phyloP scores from a whole-genome alignment of 805 yeast species.

The Candida maris region DNA sequence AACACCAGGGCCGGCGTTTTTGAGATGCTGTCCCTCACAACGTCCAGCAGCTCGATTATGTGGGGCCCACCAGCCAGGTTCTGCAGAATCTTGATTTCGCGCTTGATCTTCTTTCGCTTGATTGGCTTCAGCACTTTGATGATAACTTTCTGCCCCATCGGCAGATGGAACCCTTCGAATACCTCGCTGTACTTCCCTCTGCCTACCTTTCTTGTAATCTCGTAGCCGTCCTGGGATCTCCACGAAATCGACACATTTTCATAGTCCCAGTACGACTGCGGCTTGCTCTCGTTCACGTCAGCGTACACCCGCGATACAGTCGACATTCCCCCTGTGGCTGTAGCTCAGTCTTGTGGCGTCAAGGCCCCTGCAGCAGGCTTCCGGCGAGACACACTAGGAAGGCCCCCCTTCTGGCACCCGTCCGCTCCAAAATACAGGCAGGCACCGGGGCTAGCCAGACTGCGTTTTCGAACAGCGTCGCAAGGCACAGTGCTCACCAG shows the following conservation, averaged over 20 bases:
- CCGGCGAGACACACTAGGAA: no score
- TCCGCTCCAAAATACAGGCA: no score
- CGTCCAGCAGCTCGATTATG: slow-evolving; percentile 70
- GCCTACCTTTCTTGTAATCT: slow-evolving; percentile 80
- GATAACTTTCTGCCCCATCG: slow-evolving; percentile 63
- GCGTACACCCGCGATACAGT: slow-evolving; percentile 57
- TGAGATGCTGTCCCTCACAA: slow-evolving; percentile 74
- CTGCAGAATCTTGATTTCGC: slow-evolving; percentile 85
- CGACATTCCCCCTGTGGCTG: no score
- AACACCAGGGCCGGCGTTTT: slow-evolving; percentile 86
- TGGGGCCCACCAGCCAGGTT: slow-evolving; percentile 84
- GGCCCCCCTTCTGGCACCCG: no score
- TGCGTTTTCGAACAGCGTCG: no score
- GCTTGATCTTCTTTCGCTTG: slow-evolving; percentile 82
- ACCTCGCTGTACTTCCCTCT: slow-evolving; percentile 96
- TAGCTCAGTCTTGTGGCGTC: no score
- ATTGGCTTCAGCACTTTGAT: slow-evolving; percentile 92
- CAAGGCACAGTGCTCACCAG: no score
- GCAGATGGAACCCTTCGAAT: slow-evolving; percentile 74
- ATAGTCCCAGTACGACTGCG: slow-evolving; percentile 82
- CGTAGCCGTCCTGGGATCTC: slow-evolving; percentile 53
- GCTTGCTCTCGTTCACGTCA: slow-evolving; percentile 64
- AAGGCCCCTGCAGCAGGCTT: no score
- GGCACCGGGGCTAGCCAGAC: no score
- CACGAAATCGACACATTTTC: slow-evolving; percentile 62